Evolutionary conservation across 1,284 basidiomycete genomes (phyloP).

Genomic region (Tilletia walkeri): DNA sequence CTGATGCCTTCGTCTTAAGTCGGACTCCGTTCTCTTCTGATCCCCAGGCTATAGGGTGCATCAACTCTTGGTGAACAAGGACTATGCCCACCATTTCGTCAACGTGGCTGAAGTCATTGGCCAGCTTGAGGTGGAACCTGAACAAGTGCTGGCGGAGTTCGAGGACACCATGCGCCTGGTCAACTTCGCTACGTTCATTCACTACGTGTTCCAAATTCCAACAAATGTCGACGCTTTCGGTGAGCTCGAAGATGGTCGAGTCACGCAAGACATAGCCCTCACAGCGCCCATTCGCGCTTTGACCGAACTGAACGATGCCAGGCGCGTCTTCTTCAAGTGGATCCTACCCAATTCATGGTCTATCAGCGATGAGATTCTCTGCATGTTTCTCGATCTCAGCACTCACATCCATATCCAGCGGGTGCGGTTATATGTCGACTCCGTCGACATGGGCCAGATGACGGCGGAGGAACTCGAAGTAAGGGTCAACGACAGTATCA

Average conservation of each 20-base stretch:
- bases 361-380: conserved; percentile 34
- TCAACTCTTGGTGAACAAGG: conserved; percentile 35
- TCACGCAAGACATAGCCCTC: conserved; percentile 27
- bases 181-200: conserved; percentile 45
- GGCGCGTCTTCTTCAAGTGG: conserved; percentile 35
- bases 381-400: conserved; percentile 40
- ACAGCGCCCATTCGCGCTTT: conserved; percentile 30
- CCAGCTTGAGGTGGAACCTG: conserved; percentile 22
- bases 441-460: conserved; percentile 24
- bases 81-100: conserved; percentile 42
- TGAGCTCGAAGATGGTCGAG: conserved; percentile 22
- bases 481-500: conserved; percentile 25
- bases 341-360: conserved; percentile 34
- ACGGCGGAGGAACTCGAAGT: conserved; percentile 23
- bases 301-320: conserved; percentile 39
- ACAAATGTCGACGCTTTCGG: conserved; percentile 24
- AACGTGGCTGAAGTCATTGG: conserved; percentile 32
- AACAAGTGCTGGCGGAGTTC: conserved; percentile 24
- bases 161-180: conserved; percentile 41
- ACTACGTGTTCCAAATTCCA: conserved; percentile 40
- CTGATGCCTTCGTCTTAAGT: background rate
- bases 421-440: conserved; percentile 27
- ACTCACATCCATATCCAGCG: conserved; percentile 42
- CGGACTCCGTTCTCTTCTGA: background rate
- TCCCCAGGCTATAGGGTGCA: conserved; percentile 32